Base-by-base conservation (phyloP, 1,284 basidiomycete species). In the Malassezia obtusa region DNA sequence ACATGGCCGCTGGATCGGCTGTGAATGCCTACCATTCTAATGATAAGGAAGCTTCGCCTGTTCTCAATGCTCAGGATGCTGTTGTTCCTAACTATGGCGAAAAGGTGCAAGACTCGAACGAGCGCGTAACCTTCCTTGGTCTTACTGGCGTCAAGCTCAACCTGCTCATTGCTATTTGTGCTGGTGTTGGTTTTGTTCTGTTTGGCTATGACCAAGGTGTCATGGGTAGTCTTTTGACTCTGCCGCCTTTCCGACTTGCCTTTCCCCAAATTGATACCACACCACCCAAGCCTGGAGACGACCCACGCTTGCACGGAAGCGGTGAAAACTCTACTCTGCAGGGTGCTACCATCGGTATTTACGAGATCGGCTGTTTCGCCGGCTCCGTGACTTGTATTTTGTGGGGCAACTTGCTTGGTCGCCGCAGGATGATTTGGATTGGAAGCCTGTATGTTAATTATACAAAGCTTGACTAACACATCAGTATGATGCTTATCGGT, bases 161-260 rank as follows among this genome's bases (percentile, higher is more conserved):
- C 51, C 55, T 63, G 40, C 49, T 66, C 37, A 67, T 72, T 36
- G 69, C 66, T 3, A 62, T 71, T 15, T 54, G 66, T 24, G 66
- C 68, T 17, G 67, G 68, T 24, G 64, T 67, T 15, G 69, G 69
- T 58, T 71, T 71, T 58, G 45, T 71, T 12, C 50, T 71, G 14
- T 71, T 71, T 50, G 67, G 67, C 45, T 70, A 68, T 45, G 67
- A 72, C 47, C 67, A 72, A 50, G 69, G 69, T 63, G 69, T 72
- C 19, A 63, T 71, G 41, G 68, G 68, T 14, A 64, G 64, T 53
- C 59, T 72, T 22, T 61, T 70, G 39, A 69, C 66, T 8, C 59
- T 72, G 12, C 61, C 59, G 0, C 58, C 63, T 9, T 72, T 69
- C 61, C 43, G 32, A 22, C n/a, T 22, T 8, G 50, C 49, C 10